Base-by-base conservation (phyloP, 2,329 filamentous ascomycete species). In the Fusarium redolens region DNA sequence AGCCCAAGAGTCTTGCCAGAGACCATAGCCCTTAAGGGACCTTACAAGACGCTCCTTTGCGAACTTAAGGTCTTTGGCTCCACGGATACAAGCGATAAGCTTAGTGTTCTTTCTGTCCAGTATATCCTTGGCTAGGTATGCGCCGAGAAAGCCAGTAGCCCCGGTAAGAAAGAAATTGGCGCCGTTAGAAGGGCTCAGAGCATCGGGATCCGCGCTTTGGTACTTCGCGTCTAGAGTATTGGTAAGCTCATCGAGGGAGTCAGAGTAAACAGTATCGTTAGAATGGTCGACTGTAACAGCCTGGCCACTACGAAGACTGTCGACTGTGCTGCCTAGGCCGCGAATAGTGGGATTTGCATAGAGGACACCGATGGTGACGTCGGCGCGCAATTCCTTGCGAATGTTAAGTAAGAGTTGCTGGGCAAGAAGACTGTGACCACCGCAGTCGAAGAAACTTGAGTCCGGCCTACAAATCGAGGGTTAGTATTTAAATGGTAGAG, bases 91-190 rank as follows among this genome's bases (percentile, higher is more conserved):
- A 1, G 92, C 91, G 64, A 97, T 90, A 14, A 97, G 86, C 41
- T 73, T 60, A 2, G 69, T 61, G 38, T 57, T 57, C 40, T 47
- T 38, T 20, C 51, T 70, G 43, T n/a, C 65, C 3, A 98, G 86
- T 3, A 97, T 82, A 61, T 97, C 93, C 61, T 88, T 88, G 37
- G 97, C 84, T 15, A 98, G 85, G 78, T 95, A 97, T 0, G 93
- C 89, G 33, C 95, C 95, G 25, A 98, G 83, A 85, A 98, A 98
- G 28, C 79, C 79, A 3, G 79, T 98, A 7, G 93, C 94, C 47
- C 96, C 95, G 5, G 95, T 98, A 9, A 98, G 83, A 81, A 98
- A 93, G 31, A 57, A 47, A 28, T n/a, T 28, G 37, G 37, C 40
- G 31, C 30, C 55, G 30, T 30, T 44, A 11, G 17, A 44, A 25